Base-by-base conservation (phyloP, 441 rosid species). In the Theobroma grandiflorum region DNA sequence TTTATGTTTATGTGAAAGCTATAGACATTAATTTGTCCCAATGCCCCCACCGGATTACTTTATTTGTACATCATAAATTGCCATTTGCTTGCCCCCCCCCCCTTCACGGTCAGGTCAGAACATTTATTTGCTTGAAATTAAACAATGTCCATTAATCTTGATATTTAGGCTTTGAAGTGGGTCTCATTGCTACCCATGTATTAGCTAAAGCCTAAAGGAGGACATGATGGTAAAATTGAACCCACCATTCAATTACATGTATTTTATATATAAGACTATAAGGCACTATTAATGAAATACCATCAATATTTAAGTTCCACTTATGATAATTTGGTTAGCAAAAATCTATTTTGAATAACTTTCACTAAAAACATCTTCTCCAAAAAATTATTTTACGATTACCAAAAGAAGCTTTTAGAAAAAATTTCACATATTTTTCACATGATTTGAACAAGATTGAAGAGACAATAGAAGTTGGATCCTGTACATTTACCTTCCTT, bases 31-130 rank as follows among this genome's bases (percentile, higher is more conserved):
- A 53, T 75, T 37, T 42, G 15, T 50, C 72, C 18, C 67, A 18
- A 14, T 77, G 45, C 47, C 52, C 82, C 82, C 78, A 55, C 74
- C 65, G n/a, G 5, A 8, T 18, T 74, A 68, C 61, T 22, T 69
- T 69, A 61, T 65, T 68, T 75, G 45, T 68, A 8, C 52, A 67
- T 58, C 61, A 57, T 74, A 74, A 52, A 63, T 37, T 35, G 16
- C n/a, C 14, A 33, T 62, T 26, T 61, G 71, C 37, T 50, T 35
- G 12, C 55, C 62, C 6, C 18, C 73, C 65, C 55, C 62, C 6
- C 31, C 73, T 76, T 52, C 47, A 50, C 37, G 3, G 9, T 45
- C 53, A 47, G 31, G 4, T n/a, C n/a, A n/a, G n/a, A n/a, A n/a
- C 50, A 38, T 55, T 35, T 37, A 52, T 71, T 72, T 72, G 53